Evolutionary conservation across 352 stramenopile species (phyloP), one percentile per base, ranked within the genome.

Genomic region (Phytophthora pini): DNA sequence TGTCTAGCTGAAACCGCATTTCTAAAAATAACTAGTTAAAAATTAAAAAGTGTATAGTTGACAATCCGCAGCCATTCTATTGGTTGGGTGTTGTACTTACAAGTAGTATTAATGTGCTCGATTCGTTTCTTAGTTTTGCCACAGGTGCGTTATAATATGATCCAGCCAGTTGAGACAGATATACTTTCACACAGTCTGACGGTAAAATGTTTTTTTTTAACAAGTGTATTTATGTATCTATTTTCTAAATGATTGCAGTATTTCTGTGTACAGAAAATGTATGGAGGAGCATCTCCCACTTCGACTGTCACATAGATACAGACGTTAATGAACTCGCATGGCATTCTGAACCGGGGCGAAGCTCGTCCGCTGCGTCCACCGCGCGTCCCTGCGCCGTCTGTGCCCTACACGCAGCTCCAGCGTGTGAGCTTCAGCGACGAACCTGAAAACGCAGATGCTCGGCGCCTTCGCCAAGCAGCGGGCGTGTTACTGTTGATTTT

Each of bases 401-500:
- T 50, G 22, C 49, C 49, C 9, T 72, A 72, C 45, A 57, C 57
- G 5, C 57, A 69, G 13, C 47, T 68, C 29, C 56, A 65, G 29
- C 40, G 29, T 38, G 15, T 65, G 9, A 51, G 20, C 24, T n/a
- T 13, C 0, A 44, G 15, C 10, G 53, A 69, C 10, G 13, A 39
- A 2, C n/a, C 40, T 7, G 11, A 38, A 11, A 51, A 39, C 22
- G 34, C 41, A 1, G 52, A 72, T 6, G 38, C 50, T 11, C 31
- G 20, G 22, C 48, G 56, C 20, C 31, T 72, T 17, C 58, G 57
- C 11, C 53, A 45, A 15, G 52, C 63, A 15, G 58, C 63, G 9
- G 53, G 59, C 24, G 56, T 63, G 22, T 44, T 70, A 53, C 43
- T 87, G 9, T 15, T 87, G 20, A 10, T 80, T 40, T 75, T 87